These are phyloP conservation scores for Oryza glumipatula DNA, from an alignment of 176 grass and related monocot species.

Conservation along the genomic window DNA sequence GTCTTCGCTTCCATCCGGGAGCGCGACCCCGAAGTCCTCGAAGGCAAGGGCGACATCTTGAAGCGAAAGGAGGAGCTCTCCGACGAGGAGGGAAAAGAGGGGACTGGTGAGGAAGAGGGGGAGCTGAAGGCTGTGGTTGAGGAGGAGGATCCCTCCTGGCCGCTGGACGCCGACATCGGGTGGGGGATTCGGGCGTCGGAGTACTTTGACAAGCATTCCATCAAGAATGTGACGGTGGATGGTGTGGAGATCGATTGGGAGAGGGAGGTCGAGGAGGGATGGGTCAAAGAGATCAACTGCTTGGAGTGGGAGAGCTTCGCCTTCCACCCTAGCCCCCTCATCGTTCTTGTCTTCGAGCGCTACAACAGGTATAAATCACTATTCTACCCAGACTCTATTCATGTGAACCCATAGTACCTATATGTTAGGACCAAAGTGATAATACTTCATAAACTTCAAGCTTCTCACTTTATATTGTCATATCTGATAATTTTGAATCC, in stretches of 20 bases:
- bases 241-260: slow-evolving; percentile 95
- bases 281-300: slow-evolving; percentile 98
- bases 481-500: background rate
- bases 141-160: slow-evolving; percentile 88
- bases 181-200: slow-evolving; percentile 85
- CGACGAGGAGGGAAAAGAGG: background rate
- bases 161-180: slow-evolving; percentile 83
- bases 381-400: background rate
- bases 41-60: slow-evolving; percentile 60
- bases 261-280: slow-evolving; percentile 76
- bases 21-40: slow-evolving; percentile 54
- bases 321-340: slow-evolving; percentile 89
- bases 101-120: slow-evolving; percentile 21
- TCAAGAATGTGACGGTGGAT: slow-evolving; percentile 88
- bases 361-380: slow-evolving; percentile 64
- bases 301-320: slow-evolving; percentile 97
- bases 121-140: slow-evolving; percentile 61
- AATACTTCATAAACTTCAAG: background rate
- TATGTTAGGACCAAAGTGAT: background rate
- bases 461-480: background rate
- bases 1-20: slow-evolving; percentile 75
- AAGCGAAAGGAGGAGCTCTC: slow-evolving; percentile 35
- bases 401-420: background rate
- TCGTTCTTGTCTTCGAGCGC: slow-evolving; percentile 86
- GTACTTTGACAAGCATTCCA: slow-evolving; percentile 94